phyloP scores from a whole-genome alignment of 768 basidiomycete genomes.

The Rhodotorula graminis region DNA sequence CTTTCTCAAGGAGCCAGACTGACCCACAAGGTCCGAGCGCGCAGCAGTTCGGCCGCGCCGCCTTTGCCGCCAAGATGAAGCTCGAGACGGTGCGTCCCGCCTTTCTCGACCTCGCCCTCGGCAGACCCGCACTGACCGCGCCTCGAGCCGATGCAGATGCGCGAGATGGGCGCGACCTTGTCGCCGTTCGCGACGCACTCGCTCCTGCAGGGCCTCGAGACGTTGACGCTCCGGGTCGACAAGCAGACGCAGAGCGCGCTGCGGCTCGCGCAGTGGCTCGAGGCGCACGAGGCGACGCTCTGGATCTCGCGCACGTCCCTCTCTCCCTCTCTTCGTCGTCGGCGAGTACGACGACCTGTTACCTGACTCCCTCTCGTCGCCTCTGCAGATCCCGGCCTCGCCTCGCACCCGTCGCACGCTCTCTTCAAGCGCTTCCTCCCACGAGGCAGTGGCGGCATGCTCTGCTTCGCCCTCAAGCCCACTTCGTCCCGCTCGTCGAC shows the following conservation, averaged over 20 bases:
- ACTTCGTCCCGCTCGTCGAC: conserved; percentile 49
- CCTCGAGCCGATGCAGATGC: not conserved
- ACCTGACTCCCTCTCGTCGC: conserved; percentile 56
- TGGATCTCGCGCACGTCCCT: not conserved
- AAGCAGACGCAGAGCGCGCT: conserved; percentile 63
- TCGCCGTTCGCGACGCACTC: conserved; percentile 71
- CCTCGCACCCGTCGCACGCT: conserved; percentile 58
- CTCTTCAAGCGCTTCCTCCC: conserved; percentile 50
- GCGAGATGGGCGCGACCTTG: conserved; percentile 43
- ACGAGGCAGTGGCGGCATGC: conserved; percentile 60
- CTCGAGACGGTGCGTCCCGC: conserved; percentile 45
- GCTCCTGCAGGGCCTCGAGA: conserved; percentile 70
- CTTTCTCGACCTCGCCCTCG: not conserved
- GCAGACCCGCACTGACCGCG: too few relatives aligned
- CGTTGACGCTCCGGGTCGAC: conserved; percentile 64
- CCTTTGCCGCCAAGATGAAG: conserved; percentile 62
- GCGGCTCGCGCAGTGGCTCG: not conserved
- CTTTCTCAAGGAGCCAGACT: not conserved
- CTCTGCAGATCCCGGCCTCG: conserved; percentile 59
- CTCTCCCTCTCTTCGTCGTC: conserved; percentile 42
- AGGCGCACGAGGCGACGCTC: not conserved
- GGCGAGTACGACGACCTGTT: conserved; percentile 57
- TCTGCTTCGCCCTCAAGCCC: conserved; percentile 66
- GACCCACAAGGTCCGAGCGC: too few relatives aligned
- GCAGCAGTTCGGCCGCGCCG: conserved; percentile 57